phyloP scores from a whole-genome alignment of 495 filamentous ascomycete species.

The Glonium stellatum region DNA sequence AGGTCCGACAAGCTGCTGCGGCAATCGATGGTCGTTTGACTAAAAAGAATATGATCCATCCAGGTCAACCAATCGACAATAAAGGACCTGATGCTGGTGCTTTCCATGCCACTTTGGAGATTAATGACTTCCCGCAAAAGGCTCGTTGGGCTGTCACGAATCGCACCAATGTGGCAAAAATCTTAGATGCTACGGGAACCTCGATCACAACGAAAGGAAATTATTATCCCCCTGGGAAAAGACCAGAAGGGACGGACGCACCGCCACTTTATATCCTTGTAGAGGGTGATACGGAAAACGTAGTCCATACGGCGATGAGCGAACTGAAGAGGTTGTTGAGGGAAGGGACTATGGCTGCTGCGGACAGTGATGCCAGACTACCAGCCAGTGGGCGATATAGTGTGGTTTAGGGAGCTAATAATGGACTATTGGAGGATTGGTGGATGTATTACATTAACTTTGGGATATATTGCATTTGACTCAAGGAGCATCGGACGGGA shows the following conservation, averaged over 20 bases:
- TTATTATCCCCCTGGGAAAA: conserved; percentile 77
- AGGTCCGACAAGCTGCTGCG: conserved; percentile 75
- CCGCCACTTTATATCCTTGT: conserved; percentile 96
- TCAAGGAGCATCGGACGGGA: no score
- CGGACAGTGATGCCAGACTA: conserved; percentile 72
- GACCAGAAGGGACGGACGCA: conserved; percentile 61
- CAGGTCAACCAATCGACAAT: conserved; percentile 95
- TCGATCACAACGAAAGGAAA: conserved; percentile 96
- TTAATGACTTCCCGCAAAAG: conserved; percentile 99
- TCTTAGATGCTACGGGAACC: conserved; percentile 87
- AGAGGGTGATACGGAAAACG: conserved; percentile 90
- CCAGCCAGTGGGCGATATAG: conserved; percentile 83
- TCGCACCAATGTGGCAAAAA: conserved; percentile 96
- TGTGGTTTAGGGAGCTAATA: conserved; percentile 52
- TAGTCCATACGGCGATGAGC: conserved; percentile 84
- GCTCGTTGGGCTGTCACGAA: conserved; percentile 99
- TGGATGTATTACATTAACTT: neutral
- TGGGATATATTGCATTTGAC: neutral
- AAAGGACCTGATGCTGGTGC: conserved; percentile 95
- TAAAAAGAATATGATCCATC: conserved; percentile 75
- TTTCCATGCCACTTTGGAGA: conserved; percentile 95
- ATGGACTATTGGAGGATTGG: neutral
- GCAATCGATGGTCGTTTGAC: conserved; percentile 82
- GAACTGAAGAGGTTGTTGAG: conserved; percentile 82
- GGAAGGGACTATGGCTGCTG: conserved; percentile 88